Base-by-base conservation (phyloP, 2,329 filamentous ascomycete genomes). In the Claviceps fusiformis region DNA sequence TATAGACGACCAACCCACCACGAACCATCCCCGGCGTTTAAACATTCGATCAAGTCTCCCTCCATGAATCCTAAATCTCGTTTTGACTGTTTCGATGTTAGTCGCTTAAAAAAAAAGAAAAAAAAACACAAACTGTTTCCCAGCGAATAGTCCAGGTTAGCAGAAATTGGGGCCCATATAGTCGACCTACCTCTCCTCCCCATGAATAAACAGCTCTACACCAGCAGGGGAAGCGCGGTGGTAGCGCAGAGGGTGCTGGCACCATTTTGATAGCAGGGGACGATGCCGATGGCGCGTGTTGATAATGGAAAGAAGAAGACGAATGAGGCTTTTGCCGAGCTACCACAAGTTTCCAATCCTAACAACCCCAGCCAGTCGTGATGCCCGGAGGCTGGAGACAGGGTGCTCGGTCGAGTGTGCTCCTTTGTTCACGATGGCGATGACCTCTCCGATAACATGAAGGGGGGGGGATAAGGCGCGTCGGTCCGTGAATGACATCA, bases 1-100 rank as follows among this genome's bases (percentile, higher is more conserved):
- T 85, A 88, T 66, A 98, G 73, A 59, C 92, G 83, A 50, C 93
- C 93, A 72, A 91, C 95, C 93, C 93, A 98, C 93, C 93, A 98
- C 50, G 89, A 91, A 53, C 93, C 93, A 72, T 98, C 93, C 59
- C 93, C 93, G 24, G 93, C 93, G 69, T 98, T 98, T 54, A 98
- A 78, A 66, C 92, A 96, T 80, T 98, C 93, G 68, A 98, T 98
- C 61, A 98, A 73, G 71, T 98, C 93, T 60, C 93, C 93, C 71
- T 98, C 93, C 62, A 98, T 87, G 71, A 98, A 98, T 17, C 93
- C 93, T 56, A 98, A 79, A 68, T 98, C 93, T 69, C 87, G 84
- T 75, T 95, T 95, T 29, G 87, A 92, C 84, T 86, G 57, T 51
- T 5, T 19, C 3, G 3, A 24, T 19, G 56, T 57, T 45, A 57